Evolutionary conservation across 805 yeast genomes (phyloP).

Genomic region (Wilhelminamyces savonicus): DNA sequence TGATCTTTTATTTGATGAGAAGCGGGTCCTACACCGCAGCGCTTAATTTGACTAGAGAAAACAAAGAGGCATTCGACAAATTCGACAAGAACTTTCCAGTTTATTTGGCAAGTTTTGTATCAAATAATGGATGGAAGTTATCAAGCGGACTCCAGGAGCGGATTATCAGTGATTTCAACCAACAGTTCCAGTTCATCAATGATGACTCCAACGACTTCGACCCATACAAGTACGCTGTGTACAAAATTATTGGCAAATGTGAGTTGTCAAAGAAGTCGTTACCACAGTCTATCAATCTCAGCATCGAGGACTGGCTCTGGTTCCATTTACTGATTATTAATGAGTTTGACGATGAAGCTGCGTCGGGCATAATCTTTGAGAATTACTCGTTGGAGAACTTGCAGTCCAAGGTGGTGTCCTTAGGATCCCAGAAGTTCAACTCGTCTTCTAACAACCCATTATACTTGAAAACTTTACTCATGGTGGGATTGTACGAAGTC

Average conservation of each 20-base stretch:
- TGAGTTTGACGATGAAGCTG: constrained; percentile 33
- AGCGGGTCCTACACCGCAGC: constrained; percentile 82
- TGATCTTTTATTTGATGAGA: constrained; percentile 76
- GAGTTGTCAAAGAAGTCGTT: constrained; percentile 60
- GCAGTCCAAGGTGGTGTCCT: constrained; percentile 61
- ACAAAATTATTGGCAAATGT: constrained; percentile 90
- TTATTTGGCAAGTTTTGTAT: constrained; percentile 62
- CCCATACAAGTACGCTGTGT: constrained; percentile 85
- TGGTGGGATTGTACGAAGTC: constrained; percentile 75
- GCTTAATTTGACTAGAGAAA: constrained; percentile 53
- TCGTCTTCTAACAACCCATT: constrained; percentile 58
- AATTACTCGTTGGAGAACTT: constrained; percentile 68
- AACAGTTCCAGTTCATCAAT: constrained; percentile 60
- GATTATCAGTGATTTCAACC: constrained; percentile 75
- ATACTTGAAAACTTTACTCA: constrained; percentile 66
- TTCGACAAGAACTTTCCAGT: constrained; percentile 80
- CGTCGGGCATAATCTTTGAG: constrained; percentile 54
- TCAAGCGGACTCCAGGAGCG: constrained; percentile 64
- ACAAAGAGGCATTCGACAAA: constrained; percentile 70
- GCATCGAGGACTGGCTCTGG: constrained; percentile 97
- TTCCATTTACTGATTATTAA: constrained; percentile 73
- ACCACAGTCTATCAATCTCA: constrained; percentile 60
- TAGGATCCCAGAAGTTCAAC: constrained; percentile 70
- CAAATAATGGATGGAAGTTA: constrained; percentile 48
- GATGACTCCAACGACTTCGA: constrained; percentile 55